Base-by-base conservation (phyloP, 2,329 filamentous ascomycete genomes). In the Rutstroemia sydowiana region DNA sequence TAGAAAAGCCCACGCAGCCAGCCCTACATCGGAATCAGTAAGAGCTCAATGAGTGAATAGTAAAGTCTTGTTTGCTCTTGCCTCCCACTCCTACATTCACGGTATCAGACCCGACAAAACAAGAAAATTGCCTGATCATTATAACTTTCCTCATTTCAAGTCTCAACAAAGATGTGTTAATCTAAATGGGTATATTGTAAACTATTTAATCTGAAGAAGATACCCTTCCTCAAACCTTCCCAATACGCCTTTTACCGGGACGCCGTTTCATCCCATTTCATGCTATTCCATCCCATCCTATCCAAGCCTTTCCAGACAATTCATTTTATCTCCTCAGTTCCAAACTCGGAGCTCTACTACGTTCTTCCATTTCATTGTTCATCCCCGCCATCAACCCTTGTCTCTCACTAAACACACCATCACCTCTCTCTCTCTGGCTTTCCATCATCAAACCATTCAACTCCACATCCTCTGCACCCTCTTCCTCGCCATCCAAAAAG, bases 361-460 rank as follows among this genome's bases (percentile, higher is more conserved):
- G 16, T 0, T 39, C 8, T 16, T 20, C 36, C 5, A 18, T 18
- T 4, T 11, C n/a, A 9, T 39, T 20, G 20, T 39, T 20, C 4
- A 26, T 26, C 23, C 36, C 18, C 16, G 36, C 46, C 37, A 50
- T 45, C 31, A 45, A 23, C 3, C 40, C 40, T 20, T 37, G 31
- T 2, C 40, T 32, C 13, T 50, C 48, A 23, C 39, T 13, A 21
- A 23, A 45, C 7, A 11, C 31, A 3, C 40, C 40, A 3, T 45
- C 48, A 7, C n/a, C 40, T n/a, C 48, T 50, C n/a, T 30, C 40
- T 16, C 31, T 50, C 16, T 37, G 48, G 20, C 20, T 36, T 5
- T 50, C 40, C 9, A 28, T 44, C 30, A 50, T 50, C 21, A 50
- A 20, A 2, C 30, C 47, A 3, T 36, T 37, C 47, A 50, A 44